Evolutionary conservation across 108 stramenopile genomes (phyloP).

Genomic region (Discostella pseudostelligera): DNA sequence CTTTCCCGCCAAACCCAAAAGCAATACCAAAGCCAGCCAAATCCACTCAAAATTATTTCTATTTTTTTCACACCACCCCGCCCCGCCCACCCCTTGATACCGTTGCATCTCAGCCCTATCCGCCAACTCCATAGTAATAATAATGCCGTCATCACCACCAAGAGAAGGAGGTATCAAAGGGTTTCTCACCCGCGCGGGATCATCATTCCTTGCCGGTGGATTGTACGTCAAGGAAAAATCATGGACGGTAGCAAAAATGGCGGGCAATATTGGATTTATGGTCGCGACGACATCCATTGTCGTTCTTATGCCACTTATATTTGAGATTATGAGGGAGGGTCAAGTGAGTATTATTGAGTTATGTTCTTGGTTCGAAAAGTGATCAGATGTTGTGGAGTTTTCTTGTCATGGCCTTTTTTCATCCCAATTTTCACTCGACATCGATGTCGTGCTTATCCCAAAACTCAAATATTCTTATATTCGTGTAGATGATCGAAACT

Average conservation of each 20-base stretch:
- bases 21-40: no score
- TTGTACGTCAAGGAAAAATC: constrained; percentile 55
- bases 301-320: constrained; percentile 81
- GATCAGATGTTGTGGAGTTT: background rate
- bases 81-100: background rate
- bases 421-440: background rate
- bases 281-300: constrained; percentile 83
- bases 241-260: constrained; percentile 60
- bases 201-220: constrained; percentile 64
- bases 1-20: no score
- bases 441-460: background rate
- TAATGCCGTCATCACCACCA: constrained; percentile 17
- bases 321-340: constrained; percentile 87
- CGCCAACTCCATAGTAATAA: background rate
- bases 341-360: constrained; percentile 51
- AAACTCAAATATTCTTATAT: no score
- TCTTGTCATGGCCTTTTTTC: background rate
- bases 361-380: no score
- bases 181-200: constrained; percentile 68
- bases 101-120: no score
- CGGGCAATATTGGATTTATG: constrained; percentile 62
- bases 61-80: background rate
- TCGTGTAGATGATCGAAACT: constrained; percentile 81
- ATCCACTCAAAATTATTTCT: background rate
- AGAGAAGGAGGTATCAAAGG: constrained; percentile 81